These are phyloP conservation scores for Cladosporium sp. DNA, from an alignment of 2,329 filamentous ascomycete species.

Conservation along the genomic window DNA sequence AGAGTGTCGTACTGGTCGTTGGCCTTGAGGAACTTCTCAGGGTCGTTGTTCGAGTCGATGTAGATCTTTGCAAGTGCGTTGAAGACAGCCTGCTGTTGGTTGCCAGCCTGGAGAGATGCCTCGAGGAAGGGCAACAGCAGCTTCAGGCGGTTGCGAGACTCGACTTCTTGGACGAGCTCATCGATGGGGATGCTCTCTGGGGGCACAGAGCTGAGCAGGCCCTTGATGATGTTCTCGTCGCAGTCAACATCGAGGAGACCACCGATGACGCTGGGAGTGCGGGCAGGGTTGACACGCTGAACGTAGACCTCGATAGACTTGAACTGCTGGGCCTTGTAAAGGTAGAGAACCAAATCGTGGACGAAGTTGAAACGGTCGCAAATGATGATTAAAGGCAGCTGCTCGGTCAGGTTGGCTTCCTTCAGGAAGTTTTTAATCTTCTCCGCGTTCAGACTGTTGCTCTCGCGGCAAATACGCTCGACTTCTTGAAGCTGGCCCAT, in stretches of 20 bases:
- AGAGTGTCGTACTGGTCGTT: constrained; percentile 96
- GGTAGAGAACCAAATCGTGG: constrained; percentile 90
- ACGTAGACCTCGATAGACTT: constrained; percentile 98
- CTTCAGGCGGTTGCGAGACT: constrained; percentile 92
- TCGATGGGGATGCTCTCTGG: constrained; percentile 87
- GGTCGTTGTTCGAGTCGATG: constrained; percentile 97
- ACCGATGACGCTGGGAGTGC: constrained; percentile 90
- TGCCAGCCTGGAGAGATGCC: constrained; percentile 81
- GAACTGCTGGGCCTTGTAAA: constrained; percentile 99
- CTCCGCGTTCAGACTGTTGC: constrained; percentile 80
- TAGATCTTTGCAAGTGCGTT: constrained; percentile 99
- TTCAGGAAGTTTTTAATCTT: constrained; percentile 99
- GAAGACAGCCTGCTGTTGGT: constrained; percentile 94
- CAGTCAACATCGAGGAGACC: constrained; percentile 95
- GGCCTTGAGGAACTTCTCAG: constrained; percentile 94
- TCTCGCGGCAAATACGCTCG: constrained; percentile 94
- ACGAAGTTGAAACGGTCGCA: constrained; percentile 99
- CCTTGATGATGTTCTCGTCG: constrained; percentile 94
- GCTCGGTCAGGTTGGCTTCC: constrained; percentile 87
- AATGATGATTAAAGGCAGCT: constrained; percentile 94
- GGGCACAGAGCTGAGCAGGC: constrained; percentile 80
- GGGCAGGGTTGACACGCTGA: constrained; percentile 88
- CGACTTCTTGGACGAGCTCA: constrained; percentile 91
- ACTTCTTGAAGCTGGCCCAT: constrained; percentile 95
- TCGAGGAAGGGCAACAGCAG: constrained; percentile 94